phyloP scores from a whole-genome alignment of 2,329 filamentous ascomycete genomes.

The Seiridium cupressi region DNA sequence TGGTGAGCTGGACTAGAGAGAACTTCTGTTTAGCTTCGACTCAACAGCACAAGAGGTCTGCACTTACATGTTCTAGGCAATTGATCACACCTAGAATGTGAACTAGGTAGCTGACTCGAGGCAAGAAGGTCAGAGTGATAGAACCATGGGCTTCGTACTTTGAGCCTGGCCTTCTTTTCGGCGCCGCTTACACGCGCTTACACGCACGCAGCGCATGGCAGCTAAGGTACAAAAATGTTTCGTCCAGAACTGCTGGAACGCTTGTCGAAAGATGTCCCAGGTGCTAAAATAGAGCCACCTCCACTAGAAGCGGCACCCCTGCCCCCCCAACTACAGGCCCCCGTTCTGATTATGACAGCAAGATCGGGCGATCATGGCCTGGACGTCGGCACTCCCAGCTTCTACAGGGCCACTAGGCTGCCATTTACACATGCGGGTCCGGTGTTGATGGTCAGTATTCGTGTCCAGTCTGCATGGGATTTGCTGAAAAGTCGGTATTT shows the following conservation, averaged over 20 bases:
- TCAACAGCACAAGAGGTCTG: too few species aligned
- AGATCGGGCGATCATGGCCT: not conserved
- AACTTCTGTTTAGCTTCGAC: too few species aligned
- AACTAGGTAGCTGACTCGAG: not conserved
- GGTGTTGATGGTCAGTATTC: not conserved
- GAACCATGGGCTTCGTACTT: too few species aligned
- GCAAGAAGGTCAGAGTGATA: not conserved
- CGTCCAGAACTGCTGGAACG: not conserved
- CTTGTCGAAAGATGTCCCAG: not conserved
- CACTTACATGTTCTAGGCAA: too few species aligned
- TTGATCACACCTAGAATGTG: not conserved
- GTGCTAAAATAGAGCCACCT: not conserved
- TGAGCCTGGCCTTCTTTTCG: not conserved
- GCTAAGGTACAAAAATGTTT: not conserved
- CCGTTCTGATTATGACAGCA: not conserved
- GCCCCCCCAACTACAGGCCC: not conserved
- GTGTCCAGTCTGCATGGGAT: constrained; percentile 2
- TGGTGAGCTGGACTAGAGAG: not conserved
- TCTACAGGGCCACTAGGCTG: too few species aligned
- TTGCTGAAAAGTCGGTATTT: constrained; percentile 3
- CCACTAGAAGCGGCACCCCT: not conserved
- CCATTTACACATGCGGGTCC: not conserved
- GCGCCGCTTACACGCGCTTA: not conserved
- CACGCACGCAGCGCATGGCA: not conserved
- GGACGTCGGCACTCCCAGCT: too few species aligned